Conservation (phyloP, 306 rosid species). For the Urtica urens region DNA sequence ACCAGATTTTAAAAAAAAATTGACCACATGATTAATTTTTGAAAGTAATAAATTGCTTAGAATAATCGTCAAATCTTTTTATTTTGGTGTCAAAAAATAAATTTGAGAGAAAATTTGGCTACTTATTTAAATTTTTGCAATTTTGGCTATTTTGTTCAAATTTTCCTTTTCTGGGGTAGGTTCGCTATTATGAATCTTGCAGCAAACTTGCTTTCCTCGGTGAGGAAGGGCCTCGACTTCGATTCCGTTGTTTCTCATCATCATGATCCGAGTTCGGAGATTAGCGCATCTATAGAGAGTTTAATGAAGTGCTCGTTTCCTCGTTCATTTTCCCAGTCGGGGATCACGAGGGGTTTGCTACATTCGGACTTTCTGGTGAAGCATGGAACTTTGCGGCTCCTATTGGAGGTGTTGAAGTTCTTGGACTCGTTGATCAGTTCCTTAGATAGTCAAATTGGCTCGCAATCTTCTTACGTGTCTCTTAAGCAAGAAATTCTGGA, state of each 20-base stretch:
- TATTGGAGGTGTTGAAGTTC: conserved; percentile 63
- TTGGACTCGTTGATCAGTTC: conserved; percentile 43
- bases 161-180: conserved; percentile 78
- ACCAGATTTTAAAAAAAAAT: no score
- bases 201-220: conserved; percentile 49
- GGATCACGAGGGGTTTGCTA: conserved; percentile 71
- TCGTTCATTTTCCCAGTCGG: conserved; percentile 57
- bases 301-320: conserved; percentile 65
- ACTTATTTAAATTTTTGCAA: neutral
- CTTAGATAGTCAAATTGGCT: conserved; percentile 22
- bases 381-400: conserved; percentile 72
- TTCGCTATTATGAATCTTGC: conserved; percentile 45
- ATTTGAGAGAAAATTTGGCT: no score
- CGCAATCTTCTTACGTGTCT: conserved; percentile 20
- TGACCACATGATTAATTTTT: no score
- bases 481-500: conserved; percentile 57
- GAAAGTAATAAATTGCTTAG: no score
- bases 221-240: conserved; percentile 32
- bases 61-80: no score
- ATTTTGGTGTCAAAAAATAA: no score
- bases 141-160: no score
- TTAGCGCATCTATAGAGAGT: conserved; percentile 32
- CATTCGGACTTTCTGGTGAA: conserved; percentile 55
- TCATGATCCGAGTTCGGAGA: conserved; percentile 18
- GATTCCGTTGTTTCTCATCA: conserved; percentile 35